Percentiles rank a stretch among this genome's conserved stretches.
phyloP scores from a whole-genome alignment of 805 yeast species.

The Kuraishia piskuri region DNA sequence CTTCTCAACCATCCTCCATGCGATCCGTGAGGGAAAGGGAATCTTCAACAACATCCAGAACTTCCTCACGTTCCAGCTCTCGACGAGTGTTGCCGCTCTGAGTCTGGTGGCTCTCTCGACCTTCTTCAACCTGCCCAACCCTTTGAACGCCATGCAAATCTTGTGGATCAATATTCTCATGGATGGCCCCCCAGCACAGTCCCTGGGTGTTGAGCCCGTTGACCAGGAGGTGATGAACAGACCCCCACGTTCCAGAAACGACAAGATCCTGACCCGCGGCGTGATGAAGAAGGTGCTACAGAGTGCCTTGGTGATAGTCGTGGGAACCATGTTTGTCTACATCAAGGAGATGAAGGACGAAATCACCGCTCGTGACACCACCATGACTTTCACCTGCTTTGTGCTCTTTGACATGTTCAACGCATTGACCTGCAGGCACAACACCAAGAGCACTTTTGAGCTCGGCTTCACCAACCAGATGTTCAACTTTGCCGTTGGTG shows the following conservation, averaged over 20 bases:
- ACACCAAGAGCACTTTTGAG: conserved; percentile 74
- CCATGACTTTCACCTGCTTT: conserved; percentile 98
- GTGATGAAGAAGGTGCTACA: conserved; percentile 67
- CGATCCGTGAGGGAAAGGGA: conserved; percentile 97
- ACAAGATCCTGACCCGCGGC: conserved; percentile 65
- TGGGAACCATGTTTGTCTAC: conserved; percentile 85
- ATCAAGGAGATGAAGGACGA: conserved; percentile 79
- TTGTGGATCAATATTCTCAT: conserved; percentile 93
- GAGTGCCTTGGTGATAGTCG: conserved; percentile 67
- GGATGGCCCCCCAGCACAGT: conserved; percentile 99
- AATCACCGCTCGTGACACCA: conserved; percentile 91
- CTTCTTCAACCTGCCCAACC: conserved; percentile 81
- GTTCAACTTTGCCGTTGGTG: conserved; percentile 90
- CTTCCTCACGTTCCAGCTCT: conserved; percentile 89
- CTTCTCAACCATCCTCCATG: conserved; percentile 85
- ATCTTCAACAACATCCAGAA: conserved; percentile 93
- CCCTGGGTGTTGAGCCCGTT: conserved; percentile 94
- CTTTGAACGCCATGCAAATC: conserved; percentile 96
- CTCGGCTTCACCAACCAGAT: conserved; percentile 76
- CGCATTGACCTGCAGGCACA: conserved; percentile 89
- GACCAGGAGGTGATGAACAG: conserved; percentile 91
- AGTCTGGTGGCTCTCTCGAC: conserved; percentile 85
- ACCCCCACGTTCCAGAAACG: conserved; percentile 90
- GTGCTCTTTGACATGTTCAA: conserved; percentile 95
- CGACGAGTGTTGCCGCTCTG: conserved; percentile 93